Conservation (phyloP, 2,329 filamentous ascomycete genomes). For the Diaporthe vexans region DNA sequence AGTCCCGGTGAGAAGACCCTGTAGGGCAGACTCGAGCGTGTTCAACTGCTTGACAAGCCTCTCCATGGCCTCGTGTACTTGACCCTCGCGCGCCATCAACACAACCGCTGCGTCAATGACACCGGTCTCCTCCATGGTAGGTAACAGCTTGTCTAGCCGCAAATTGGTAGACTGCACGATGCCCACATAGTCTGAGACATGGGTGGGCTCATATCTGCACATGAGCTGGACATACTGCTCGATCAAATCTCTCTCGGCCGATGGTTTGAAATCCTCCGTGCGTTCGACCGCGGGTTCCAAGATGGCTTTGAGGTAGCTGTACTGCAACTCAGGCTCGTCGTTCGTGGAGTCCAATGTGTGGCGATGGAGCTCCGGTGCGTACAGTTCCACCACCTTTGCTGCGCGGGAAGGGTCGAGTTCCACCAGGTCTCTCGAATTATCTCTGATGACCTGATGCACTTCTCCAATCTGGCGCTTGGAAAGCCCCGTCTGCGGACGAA, state of each 20-base stretch:
- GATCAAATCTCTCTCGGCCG: conserved; percentile 72
- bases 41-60: conserved; percentile 85
- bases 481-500: conserved; percentile 75
- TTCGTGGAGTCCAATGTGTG: conserved; percentile 73
- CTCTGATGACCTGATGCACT: conserved; percentile 75
- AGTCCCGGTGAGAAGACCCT: conserved; percentile 77
- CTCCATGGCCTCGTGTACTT: conserved; percentile 85
- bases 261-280: conserved; percentile 49
- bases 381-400: conserved; percentile 73
- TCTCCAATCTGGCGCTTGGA: conserved; percentile 79
- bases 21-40: conserved; percentile 83
- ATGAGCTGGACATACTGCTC: conserved; percentile 92
- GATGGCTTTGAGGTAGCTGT: conserved; percentile 81
- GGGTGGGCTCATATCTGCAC: conserved; percentile 85
- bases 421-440: conserved; percentile 76
- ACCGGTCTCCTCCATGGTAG: conserved; percentile 89
- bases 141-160: conserved; percentile 83
- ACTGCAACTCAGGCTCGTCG: conserved; percentile 75
- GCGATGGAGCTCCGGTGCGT: conserved; percentile 76
- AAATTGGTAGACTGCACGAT: conserved; percentile 82
- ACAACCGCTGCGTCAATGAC: conserved; percentile 94
- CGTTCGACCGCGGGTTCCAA: conserved; percentile 72
- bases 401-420: conserved; percentile 75
- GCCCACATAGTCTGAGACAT: conserved; percentile 89
- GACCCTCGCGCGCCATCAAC: conserved; percentile 89